A percentile compares a stretch with the other conserved stretches of the same genome.
These are phyloP conservation scores for Scleroderma bovista DNA, from an alignment of 768 basidiomycete species.

Conservation along the genomic window DNA sequence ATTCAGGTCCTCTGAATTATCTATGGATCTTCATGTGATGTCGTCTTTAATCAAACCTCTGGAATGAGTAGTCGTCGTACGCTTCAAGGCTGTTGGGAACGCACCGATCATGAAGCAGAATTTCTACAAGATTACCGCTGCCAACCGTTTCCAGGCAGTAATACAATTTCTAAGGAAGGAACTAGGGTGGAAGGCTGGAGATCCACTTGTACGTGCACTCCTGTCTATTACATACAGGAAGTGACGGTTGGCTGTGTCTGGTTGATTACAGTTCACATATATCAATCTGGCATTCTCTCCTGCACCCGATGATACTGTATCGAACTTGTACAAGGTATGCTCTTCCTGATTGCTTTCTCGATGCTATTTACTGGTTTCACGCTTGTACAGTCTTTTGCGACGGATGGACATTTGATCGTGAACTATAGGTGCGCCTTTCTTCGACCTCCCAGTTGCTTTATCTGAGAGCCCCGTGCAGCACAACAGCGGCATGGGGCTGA, in stretches of 20 bases:
- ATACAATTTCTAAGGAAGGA: constrained; percentile 90
- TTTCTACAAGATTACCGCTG: constrained; percentile 95
- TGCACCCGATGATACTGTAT: constrained; percentile 70
- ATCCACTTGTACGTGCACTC: constrained; percentile 62
- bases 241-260: constrained; percentile 30
- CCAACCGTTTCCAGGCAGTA: constrained; percentile 91
- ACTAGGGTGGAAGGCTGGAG: constrained; percentile 78
- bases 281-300: constrained; percentile 76
- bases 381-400: constrained; percentile 65
- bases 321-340: constrained; percentile 61
- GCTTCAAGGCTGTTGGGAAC: constrained; percentile 96
- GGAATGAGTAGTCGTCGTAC: constrained; percentile 69
- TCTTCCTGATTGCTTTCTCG: not conserved
- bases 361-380: not conserved
- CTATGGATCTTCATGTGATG: not conserved
- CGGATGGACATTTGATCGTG: constrained; percentile 85
- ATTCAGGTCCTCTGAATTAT: not conserved
- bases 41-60: not conserved
- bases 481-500: constrained; percentile 62
- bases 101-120: constrained; percentile 99
- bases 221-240: not conserved
- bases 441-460: too few relatives aligned
- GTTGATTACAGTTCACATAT: constrained; percentile 68
- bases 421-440: constrained; percentile 67
- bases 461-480: constrained; percentile 29